Evolutionary conservation across 2,329 filamentous ascomycete species (phyloP).

Genomic region (Blumeria graminis): DNA sequence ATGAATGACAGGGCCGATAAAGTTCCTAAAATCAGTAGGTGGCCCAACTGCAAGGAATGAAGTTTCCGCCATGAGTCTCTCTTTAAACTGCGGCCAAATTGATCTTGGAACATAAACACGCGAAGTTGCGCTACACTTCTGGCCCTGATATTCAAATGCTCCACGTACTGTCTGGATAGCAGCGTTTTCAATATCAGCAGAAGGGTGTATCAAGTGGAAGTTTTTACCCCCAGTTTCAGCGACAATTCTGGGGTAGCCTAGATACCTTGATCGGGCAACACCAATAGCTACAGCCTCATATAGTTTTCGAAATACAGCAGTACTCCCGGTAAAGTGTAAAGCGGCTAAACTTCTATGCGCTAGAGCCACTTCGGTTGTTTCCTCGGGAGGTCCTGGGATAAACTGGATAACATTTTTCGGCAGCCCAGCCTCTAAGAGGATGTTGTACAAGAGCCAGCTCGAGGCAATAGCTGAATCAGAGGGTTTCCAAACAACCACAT

Average conservation of each 20-base stretch:
- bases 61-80: slow-evolving; percentile 41
- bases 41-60: slow-evolving; percentile 45
- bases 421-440: slow-evolving; percentile 74
- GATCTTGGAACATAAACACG: slow-evolving; percentile 57
- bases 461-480: slow-evolving; percentile 71
- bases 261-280: slow-evolving; percentile 60
- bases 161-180: slow-evolving; percentile 63
- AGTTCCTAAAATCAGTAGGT: slow-evolving; percentile 45
- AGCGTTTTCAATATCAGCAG: slow-evolving; percentile 56
- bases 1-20: slow-evolving; percentile 76
- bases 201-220: slow-evolving; percentile 62
- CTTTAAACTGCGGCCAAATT: slow-evolving; percentile 46
- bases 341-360: slow-evolving; percentile 60
- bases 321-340: slow-evolving; percentile 90
- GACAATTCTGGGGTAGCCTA: slow-evolving; percentile 67
- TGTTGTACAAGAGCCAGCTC: slow-evolving; percentile 76
- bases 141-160: slow-evolving; percentile 76
- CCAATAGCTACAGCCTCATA: slow-evolving; percentile 70
- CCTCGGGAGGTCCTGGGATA: slow-evolving; percentile 65
- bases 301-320: slow-evolving; percentile 67
- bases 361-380: slow-evolving; percentile 58
- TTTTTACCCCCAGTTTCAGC: slow-evolving; percentile 88
- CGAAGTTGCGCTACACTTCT: slow-evolving; percentile 75
- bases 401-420: slow-evolving; percentile 84
- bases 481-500: slow-evolving; percentile 95